Evolutionary conservation across 768 basidiomycete species (phyloP).

Genomic region (Lactarius deliciosus): DNA sequence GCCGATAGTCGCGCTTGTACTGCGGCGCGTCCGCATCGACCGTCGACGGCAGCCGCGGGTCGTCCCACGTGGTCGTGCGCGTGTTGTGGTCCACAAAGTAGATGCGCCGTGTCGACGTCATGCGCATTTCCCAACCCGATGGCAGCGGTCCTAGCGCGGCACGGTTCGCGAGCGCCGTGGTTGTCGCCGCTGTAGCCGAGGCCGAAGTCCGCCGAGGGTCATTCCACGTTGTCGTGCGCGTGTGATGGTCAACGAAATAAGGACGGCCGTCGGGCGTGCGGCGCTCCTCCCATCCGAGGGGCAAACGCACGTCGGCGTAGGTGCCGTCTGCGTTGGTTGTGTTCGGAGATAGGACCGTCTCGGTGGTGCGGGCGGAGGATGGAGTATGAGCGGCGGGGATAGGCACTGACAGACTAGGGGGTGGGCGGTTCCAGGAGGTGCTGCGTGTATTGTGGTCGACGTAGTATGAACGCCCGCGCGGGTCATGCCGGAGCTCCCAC

Average conservation of each 20-base stretch:
- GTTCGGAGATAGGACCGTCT: constrained; percentile 22
- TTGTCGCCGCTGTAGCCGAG: constrained; percentile 45
- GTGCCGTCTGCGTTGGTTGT: constrained; percentile 33
- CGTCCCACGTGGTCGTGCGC: constrained; percentile 90
- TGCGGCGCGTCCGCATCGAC: constrained; percentile 90
- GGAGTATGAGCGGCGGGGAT: constrained; percentile 31
- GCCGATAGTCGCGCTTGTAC: constrained; percentile 90
- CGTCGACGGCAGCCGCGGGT: constrained; percentile 80
- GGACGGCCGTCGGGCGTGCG: constrained; percentile 84
- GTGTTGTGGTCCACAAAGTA: constrained; percentile 95
- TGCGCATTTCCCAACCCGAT: constrained; percentile 93
- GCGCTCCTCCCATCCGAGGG: constrained; percentile 91
- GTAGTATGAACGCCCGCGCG: constrained; percentile 73
- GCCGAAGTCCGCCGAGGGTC: constrained; percentile 71
- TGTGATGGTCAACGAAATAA: constrained; percentile 74
- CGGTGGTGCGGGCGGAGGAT: constrained; percentile 19
- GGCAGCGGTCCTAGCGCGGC: constrained; percentile 71
- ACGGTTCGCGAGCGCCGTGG: constrained; percentile 39
- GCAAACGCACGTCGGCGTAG: constrained; percentile 69
- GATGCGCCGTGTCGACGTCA: constrained; percentile 79
- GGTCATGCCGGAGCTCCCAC: constrained; percentile 82
- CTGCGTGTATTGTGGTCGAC: constrained; percentile 83
- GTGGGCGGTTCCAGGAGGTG: constrained; percentile 77
- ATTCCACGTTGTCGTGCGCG: constrained; percentile 87
- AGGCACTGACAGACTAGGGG: constrained; percentile 31